Base-by-base conservation (phyloP, 176 grass and related monocot species). In the Triticum urartu region DNA sequence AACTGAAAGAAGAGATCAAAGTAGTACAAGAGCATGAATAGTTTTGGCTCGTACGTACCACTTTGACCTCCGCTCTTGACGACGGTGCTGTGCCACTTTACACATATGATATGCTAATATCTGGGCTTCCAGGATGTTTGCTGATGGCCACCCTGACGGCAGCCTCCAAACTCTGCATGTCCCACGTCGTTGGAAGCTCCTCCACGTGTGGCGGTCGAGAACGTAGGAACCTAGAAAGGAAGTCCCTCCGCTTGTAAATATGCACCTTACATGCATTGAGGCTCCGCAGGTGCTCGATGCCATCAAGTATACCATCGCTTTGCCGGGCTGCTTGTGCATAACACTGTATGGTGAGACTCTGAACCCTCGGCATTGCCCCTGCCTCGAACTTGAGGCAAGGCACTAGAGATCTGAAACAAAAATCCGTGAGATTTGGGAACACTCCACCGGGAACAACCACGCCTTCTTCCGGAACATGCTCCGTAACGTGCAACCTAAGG, bases 391-490 rank as follows among this genome's bases (percentile, higher is more conserved):
- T 1, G 1, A 84, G 40, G 25, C 71, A 47, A 0, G 18, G 33
- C 36, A 20, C 40, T 1, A 15, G 0, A 1, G 8, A 54, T 2
- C 17, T 20, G 28, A 85, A 77, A 11, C 1, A 1, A 1, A 85
- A 85, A 3, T 85, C 72, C 18, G 12, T 36, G 58, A 85, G 83
- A 65, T 66, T 76, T 6, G 0, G 61, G 9, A 85, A 85, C 0
- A 4, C 21, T 13, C 39, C 3, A 3, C 15, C 0, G 9, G 0
- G 0, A 18, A 78, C 7, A 3, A 39, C 1, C 4, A 68, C 7
- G 4, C 73, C 61, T 56, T 58, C 72, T 22, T 77, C 43, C 0
- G 56, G 70, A 9, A 13, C 36, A n/a, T 84, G 3, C 0, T 36
- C 0, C 3, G 3, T 0, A 1, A 68, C 28, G n/a, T 26, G 11